These are phyloP conservation scores for Solanum sitiens DNA, from an alignment of 257 asterid genomes.

Conservation along the genomic window DNA sequence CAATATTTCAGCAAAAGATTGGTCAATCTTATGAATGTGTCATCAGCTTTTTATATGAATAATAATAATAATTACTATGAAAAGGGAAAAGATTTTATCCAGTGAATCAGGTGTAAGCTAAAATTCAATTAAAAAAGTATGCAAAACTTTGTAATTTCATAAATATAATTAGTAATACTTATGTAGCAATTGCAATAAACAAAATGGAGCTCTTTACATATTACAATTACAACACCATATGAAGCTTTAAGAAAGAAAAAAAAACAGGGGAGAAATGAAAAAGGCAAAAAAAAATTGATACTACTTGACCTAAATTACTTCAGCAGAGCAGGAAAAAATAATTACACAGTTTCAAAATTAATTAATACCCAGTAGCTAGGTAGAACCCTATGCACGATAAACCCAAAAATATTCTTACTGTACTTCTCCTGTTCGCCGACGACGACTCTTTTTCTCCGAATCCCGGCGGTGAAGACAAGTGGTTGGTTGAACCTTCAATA, in stretches of 20 bases:
- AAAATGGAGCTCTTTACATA: background rate
- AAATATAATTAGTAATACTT: background rate
- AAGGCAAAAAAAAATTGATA: background rate
- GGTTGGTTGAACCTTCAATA: conserved; percentile 25
- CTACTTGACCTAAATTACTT: background rate
- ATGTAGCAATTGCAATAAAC: background rate
- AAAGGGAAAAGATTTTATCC: background rate
- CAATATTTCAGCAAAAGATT: background rate
- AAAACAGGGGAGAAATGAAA: background rate
- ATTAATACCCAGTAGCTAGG: background rate
- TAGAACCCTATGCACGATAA: conserved; percentile 40
- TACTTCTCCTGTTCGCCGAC: conserved; percentile 13
- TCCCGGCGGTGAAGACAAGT: conserved; percentile 51
- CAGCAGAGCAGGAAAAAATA: background rate
- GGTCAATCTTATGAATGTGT: background rate
- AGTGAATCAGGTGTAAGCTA: background rate
- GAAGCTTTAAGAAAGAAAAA: background rate
- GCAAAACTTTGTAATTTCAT: background rate
- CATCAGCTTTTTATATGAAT: background rate
- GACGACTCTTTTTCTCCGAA: conserved; percentile 4
- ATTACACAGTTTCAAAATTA: background rate
- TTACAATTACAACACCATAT: background rate
- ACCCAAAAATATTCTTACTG: conserved; percentile 19
- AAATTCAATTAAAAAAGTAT: background rate
- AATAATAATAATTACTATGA: background rate